These are phyloP conservation scores for Malus hybrid DNA, from an alignment of 331 rosid species.

Conservation along the genomic window DNA sequence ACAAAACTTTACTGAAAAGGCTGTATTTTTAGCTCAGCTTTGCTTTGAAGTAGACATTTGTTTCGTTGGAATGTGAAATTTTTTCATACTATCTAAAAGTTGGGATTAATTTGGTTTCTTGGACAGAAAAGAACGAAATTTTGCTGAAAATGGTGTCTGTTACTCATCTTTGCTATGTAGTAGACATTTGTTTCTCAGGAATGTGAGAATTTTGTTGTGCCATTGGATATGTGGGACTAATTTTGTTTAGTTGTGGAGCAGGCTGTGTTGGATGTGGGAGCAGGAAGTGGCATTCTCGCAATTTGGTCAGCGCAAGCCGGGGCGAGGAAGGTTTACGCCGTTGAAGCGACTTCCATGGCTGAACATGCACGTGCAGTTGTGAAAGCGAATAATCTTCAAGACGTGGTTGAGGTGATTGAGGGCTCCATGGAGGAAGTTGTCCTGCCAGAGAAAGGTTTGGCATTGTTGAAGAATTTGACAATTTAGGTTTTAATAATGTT, in stretches of 20 bases:
- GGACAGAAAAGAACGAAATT: background rate
- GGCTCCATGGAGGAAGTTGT: constrained; percentile 83
- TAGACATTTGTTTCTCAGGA: background rate
- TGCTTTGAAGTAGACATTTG: background rate
- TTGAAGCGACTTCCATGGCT: constrained; percentile 95
- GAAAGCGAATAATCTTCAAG: constrained; percentile 66
- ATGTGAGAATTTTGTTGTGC: background rate
- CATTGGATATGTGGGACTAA: constrained; percentile 14
- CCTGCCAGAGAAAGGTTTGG: constrained; percentile 91
- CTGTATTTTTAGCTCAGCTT: background rate
- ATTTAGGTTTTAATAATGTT: background rate
- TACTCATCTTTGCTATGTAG: background rate
- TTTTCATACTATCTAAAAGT: background rate
- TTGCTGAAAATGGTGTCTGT: background rate
- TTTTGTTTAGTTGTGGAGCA: constrained; percentile 33
- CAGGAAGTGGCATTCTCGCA: constrained; percentile 99
- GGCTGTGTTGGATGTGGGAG: constrained; percentile 97
- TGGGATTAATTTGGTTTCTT: background rate
- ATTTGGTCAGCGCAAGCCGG: constrained; percentile 99
- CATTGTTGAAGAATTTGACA: background rate
- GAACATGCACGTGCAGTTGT: constrained; percentile 83
- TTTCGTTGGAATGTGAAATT: background rate
- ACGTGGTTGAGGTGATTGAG: constrained; percentile 79
- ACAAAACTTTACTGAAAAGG: background rate
- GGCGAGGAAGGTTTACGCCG: constrained; percentile 96